phyloP scores from a whole-genome alignment of 139 green algal genomes.

The Volvox reticuliferus region DNA sequence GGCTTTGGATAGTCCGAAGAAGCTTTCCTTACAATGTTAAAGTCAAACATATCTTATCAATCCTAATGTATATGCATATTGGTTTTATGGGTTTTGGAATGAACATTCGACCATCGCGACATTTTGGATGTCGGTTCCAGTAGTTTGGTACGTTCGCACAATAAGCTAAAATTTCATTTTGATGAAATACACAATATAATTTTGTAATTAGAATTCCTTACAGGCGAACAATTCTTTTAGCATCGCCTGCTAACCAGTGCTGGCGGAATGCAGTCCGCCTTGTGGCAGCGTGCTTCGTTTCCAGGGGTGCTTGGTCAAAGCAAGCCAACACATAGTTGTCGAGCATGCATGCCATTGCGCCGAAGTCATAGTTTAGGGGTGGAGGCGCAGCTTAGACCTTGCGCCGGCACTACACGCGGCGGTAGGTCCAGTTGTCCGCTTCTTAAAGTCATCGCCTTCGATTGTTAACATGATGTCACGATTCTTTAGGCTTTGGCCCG shows the following conservation, averaged over 20 bases:
- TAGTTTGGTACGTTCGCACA: no score
- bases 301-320: not conserved
- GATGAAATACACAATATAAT: not conserved
- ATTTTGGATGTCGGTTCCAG: no score
- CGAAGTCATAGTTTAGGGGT: not conserved
- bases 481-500: slow-evolving; percentile 16
- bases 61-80: no score
- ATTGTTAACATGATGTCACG: not conserved
- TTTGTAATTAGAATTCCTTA: not conserved
- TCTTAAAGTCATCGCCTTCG: not conserved
- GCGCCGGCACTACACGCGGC: not conserved
- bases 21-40: not conserved
- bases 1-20: slow-evolving; percentile 48
- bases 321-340: not conserved
- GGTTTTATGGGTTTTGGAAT: no score
- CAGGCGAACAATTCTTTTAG: not conserved
- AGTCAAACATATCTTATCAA: slow-evolving; percentile 4
- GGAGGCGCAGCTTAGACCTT: slow-evolving; percentile 18
- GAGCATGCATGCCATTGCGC: not conserved
- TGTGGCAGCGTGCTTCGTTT: not conserved
- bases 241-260: no score
- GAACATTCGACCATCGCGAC: no score
- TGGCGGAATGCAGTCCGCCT: slow-evolving; percentile 25
- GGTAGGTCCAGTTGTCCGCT: not conserved
- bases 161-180: not conserved